Evolutionary conservation across 1,284 basidiomycete species (phyloP).

Genomic region (Schizopora paradoxa): DNA sequence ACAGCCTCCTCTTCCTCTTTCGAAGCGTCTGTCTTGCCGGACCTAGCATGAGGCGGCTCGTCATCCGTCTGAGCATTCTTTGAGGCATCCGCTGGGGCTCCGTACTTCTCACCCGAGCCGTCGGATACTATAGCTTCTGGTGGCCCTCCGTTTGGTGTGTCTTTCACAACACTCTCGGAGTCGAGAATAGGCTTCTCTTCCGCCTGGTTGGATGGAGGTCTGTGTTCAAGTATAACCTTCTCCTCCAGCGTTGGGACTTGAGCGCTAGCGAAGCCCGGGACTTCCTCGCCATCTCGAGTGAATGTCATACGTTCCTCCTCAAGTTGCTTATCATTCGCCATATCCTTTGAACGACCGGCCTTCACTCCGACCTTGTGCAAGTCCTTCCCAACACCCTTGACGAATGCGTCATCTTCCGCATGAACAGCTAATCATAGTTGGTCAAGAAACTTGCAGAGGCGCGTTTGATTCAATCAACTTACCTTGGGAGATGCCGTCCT

Average conservation of each 20-base stretch:
- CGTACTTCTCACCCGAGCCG: conserved; percentile 35
- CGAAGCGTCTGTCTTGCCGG: conserved; percentile 40
- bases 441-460: conserved; percentile 5
- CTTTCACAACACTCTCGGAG: conserved; percentile 19
- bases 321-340: conserved; percentile 37
- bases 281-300: conserved; percentile 46
- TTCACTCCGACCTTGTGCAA: conserved; percentile 42
- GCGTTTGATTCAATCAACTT: conserved; percentile 13
- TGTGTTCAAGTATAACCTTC: conserved; percentile 46
- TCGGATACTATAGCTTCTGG: conserved; percentile 36
- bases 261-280: conserved; percentile 56
- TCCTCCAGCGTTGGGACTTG: conserved; percentile 73
- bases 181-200: conserved; percentile 31
- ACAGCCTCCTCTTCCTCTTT: conserved; percentile 50
- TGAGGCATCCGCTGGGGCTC: conserved; percentile 52
- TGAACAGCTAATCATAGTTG: conserved; percentile 34
- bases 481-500: conserved; percentile 49
- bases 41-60: conserved; percentile 39
- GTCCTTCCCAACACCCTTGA: conserved; percentile 32
- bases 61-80: conserved; percentile 39
- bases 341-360: conserved; percentile 31
- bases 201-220: conserved; percentile 27
- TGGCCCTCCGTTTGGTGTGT: conserved; percentile 23
- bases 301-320: conserved; percentile 51
- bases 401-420: conserved; percentile 36